Evolutionary conservation across 2,329 filamentous ascomycete species (phyloP).

Genomic region (Fusarium dimerum): DNA sequence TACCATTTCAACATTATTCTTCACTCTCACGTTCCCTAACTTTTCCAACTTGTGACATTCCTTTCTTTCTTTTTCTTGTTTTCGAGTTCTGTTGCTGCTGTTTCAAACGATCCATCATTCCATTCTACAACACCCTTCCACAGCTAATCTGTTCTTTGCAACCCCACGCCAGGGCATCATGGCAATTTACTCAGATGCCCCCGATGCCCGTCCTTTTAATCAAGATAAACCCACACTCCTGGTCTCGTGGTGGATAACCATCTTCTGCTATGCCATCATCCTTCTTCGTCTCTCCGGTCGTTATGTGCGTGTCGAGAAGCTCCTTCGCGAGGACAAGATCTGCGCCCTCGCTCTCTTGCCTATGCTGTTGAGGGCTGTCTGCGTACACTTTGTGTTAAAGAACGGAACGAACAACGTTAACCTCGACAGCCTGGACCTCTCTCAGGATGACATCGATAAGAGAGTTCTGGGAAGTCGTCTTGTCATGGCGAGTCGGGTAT

Average conservation of each 20-base stretch:
- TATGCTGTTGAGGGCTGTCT: constrained; percentile 74
- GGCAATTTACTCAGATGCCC: constrained; percentile 55
- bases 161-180: constrained; percentile 36
- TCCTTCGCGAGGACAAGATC: constrained; percentile 84
- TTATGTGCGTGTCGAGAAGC: constrained; percentile 76
- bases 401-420: constrained; percentile 87
- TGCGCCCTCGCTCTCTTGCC: constrained; percentile 78
- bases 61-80: no score
- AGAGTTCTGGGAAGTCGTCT: constrained; percentile 72
- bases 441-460: constrained; percentile 46
- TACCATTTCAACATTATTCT: no score
- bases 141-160: no score
- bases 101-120: no score
- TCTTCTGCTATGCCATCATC: constrained; percentile 79
- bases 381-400: constrained; percentile 79
- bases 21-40: no score
- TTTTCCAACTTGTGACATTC: no score
- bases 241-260: constrained; percentile 90
- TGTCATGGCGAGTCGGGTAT: constrained; percentile 76
- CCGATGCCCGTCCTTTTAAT: constrained; percentile 42
- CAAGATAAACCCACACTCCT: constrained; percentile 81
- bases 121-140: no score
- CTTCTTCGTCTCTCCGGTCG: constrained; percentile 73
- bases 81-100: no score
- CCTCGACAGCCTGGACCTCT: constrained; percentile 32